phyloP scores from a whole-genome alignment of 2,329 filamentous ascomycete species.

The Bipolaris gigantea region DNA sequence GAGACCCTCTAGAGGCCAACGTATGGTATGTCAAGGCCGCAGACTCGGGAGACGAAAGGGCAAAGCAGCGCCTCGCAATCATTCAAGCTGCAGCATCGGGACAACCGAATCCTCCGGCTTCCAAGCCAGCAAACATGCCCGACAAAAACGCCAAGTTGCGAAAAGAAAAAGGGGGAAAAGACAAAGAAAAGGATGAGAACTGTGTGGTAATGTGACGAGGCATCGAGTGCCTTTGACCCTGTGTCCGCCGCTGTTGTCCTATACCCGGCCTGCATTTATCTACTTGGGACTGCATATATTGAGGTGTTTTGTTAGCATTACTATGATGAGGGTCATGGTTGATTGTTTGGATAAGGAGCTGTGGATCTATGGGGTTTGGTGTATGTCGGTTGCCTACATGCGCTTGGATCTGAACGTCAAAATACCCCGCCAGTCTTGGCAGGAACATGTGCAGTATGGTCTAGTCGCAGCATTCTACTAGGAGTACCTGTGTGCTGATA shows the following conservation, averaged over 20 bases:
- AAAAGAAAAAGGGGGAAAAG: conserved; percentile 31
- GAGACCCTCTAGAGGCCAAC: conserved; percentile 94
- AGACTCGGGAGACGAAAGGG: conserved; percentile 86
- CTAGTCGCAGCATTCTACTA: conserved; percentile 4
- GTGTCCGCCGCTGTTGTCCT: background rate
- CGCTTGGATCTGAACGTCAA: conserved; percentile 19
- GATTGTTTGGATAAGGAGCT: conserved; percentile 18
- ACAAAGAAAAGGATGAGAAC: conserved; percentile 42
- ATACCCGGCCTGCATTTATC: conserved; percentile 4
- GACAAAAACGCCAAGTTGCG: conserved; percentile 36
- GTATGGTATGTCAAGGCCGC: conserved; percentile 98
- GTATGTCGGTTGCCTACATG: conserved; percentile 25
- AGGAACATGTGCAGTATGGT: conserved; percentile 8
- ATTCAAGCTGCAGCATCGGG: conserved; percentile 80
- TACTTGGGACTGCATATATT: background rate
- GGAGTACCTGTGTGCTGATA: background rate
- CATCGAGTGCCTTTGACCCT: background rate
- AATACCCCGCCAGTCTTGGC: conserved; percentile 10
- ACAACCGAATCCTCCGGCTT: conserved; percentile 29
- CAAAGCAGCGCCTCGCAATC: conserved; percentile 80
- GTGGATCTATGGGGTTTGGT: conserved; percentile 23
- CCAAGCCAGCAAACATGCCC: conserved; percentile 4
- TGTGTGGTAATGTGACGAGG: conserved; percentile 42
- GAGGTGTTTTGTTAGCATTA: background rate
- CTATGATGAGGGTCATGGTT: conserved; percentile 4